Evolutionary conservation across 106 monocot genomes (phyloP).

Genomic region (Triglochin maritima): DNA sequence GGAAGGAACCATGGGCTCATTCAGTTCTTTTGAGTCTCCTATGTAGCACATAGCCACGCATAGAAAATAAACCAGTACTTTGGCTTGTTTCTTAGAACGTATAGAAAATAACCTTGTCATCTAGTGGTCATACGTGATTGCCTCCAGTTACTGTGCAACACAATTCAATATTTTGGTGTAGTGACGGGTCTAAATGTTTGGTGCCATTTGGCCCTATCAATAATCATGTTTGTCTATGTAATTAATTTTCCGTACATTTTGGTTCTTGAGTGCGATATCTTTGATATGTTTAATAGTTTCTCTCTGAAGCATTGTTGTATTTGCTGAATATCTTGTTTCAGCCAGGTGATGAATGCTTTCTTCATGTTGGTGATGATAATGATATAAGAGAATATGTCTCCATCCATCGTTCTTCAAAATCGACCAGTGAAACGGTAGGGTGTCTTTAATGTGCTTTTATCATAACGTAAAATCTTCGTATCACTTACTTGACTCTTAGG

Average conservation of each 20-base stretch:
- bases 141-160: neutral
- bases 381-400: conserved; percentile 89
- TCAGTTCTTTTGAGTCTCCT: too few relatives aligned
- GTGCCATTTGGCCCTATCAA: too few relatives aligned
- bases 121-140: neutral
- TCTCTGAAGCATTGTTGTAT: neutral
- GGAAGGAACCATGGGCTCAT: too few relatives aligned
- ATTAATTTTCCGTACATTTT: neutral
- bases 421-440: conserved; percentile 64
- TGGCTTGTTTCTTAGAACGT: too few relatives aligned
- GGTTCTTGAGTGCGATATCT: neutral
- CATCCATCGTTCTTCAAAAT: conserved; percentile 87
- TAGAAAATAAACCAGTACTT: too few relatives aligned
- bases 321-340: conserved; percentile 12
- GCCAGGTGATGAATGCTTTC: conserved; percentile 79
- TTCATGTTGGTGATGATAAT: conserved; percentile 79
- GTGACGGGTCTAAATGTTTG: too few relatives aligned
- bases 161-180: neutral
- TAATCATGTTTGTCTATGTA: too few relatives aligned
- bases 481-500: conserved; percentile 29
- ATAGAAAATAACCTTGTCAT: too few relatives aligned
- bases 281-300: neutral
- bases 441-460: neutral
- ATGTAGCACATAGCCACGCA: too few relatives aligned
- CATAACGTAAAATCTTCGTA: neutral